phyloP scores from a whole-genome alignment of 805 yeast species.

The Kuraishia hungarica region DNA sequence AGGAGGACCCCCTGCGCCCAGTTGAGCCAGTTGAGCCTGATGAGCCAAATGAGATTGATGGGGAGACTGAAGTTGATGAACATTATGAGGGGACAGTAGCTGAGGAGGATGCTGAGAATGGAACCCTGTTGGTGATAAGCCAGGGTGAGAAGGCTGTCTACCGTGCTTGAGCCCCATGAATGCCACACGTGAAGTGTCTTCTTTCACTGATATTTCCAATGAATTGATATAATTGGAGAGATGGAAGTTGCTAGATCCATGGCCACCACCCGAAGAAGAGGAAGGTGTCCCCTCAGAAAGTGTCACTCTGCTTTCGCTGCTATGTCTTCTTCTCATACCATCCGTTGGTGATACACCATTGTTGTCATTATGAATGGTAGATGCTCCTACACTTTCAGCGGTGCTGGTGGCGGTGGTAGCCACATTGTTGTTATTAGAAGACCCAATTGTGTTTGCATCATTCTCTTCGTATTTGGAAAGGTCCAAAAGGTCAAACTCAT shows the following conservation, averaged over 20 bases:
- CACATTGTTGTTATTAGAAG: background rate
- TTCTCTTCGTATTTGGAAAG: conserved; percentile 16
- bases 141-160: background rate
- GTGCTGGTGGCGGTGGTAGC: too few relatives aligned
- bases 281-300: background rate
- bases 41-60: too few relatives aligned
- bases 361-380: background rate
- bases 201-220: conserved; percentile 22
- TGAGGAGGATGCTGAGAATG: background rate
- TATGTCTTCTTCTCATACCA: background rate
- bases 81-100: background rate
- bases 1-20: background rate
- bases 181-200: conserved; percentile 8
- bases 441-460: background rate
- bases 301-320: conserved; percentile 2
- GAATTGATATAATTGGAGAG: conserved; percentile 22
- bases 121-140: background rate
- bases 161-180: conserved; percentile 1
- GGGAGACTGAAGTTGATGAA: background rate
- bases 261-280: background rate
- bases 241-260: conserved; percentile 7
- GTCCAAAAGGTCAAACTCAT: conserved; percentile 18
- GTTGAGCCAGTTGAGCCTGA: background rate
- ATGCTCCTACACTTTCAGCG: background rate
- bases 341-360: background rate